phyloP scores from a whole-genome alignment of 306 rosid genomes.

The Biancaea sappan region DNA sequence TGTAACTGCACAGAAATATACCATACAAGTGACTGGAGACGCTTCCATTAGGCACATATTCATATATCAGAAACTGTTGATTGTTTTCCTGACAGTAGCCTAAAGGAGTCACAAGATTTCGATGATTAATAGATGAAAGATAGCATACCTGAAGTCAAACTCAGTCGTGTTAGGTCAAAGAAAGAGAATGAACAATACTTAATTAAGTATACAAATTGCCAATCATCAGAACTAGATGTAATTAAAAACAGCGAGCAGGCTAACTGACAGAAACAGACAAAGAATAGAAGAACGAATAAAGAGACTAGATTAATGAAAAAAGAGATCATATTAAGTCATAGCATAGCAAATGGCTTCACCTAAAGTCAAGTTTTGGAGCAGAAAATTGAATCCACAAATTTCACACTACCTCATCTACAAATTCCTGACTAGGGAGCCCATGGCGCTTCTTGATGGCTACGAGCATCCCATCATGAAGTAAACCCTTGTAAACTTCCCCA shows the following conservation, averaged over 20 bases:
- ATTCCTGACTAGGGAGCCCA: constrained; percentile 69
- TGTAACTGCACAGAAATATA: constrained; percentile 52
- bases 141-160: constrained; percentile 69
- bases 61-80: constrained; percentile 84
- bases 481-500: constrained; percentile 86
- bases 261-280: constrained; percentile 16
- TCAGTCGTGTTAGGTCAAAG: constrained; percentile 43
- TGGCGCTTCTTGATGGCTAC: constrained; percentile 86
- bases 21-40: constrained; percentile 93
- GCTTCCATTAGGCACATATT: constrained; percentile 86
- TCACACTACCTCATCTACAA: constrained; percentile 68
- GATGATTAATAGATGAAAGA: constrained; percentile 78
- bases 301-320: neutral
- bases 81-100: constrained; percentile 95
- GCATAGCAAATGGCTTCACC: no score
- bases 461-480: constrained; percentile 90
- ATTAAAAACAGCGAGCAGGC: constrained; percentile 23
- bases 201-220: neutral
- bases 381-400: constrained; percentile 24
- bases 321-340: no score
- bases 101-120: constrained; percentile 79
- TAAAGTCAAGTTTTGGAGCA: constrained; percentile 16
- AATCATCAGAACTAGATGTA: constrained; percentile 18
- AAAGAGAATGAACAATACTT: constrained; percentile 35
- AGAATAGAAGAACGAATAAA: neutral